Evolutionary conservation across 768 basidiomycete genomes (phyloP).

Genomic region (Postia placenta): DNA sequence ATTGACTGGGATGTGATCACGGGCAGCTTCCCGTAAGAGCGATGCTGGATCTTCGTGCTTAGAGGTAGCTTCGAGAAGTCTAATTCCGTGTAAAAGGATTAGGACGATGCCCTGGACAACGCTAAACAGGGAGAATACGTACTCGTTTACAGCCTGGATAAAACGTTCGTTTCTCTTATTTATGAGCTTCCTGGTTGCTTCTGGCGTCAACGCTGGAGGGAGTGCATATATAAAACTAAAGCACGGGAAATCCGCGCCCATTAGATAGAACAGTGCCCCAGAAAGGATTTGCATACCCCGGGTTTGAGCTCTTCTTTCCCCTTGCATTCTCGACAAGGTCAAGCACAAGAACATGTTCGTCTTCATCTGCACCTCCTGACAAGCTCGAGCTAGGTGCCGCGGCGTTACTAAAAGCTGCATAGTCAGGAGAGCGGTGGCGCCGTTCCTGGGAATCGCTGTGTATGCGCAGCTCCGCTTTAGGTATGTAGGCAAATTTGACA

Average conservation of each 20-base stretch:
- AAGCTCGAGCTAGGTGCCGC: conserved; percentile 20
- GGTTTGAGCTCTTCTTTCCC: conserved; percentile 25
- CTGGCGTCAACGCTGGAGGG: conserved; percentile 43
- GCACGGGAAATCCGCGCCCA: conserved; percentile 7
- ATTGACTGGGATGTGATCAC: conserved; percentile 66
- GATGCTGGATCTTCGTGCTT: conserved; percentile 52
- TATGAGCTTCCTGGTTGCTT: conserved; percentile 62
- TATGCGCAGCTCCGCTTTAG: conserved; percentile 52
- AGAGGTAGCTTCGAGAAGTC: conserved; percentile 52
- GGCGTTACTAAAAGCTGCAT: conserved; percentile 19
- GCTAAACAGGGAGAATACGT: neutral
- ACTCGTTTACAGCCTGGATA: conserved; percentile 64
- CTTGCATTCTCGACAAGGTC: conserved; percentile 44
- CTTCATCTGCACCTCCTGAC: conserved; percentile 26
- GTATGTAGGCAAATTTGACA: conserved; percentile 78
- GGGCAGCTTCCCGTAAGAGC: conserved; percentile 61
- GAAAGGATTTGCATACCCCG: conserved; percentile 17
- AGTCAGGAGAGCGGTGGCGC: conserved; percentile 38
- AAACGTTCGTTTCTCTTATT: conserved; percentile 66
- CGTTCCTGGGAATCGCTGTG: conserved; percentile 31
- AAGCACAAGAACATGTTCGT: conserved; percentile 44
- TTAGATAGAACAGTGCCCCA: conserved; percentile 12
- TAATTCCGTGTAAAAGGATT: conserved; percentile 19
- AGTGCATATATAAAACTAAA: conserved; percentile 22
- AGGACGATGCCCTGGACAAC: neutral